A percentile compares a stretch with the other conserved stretches of the same genome.
These are phyloP conservation scores for Lanmaoa rubissima DNA, from an alignment of 768 basidiomycete species.

Conservation along the genomic window DNA sequence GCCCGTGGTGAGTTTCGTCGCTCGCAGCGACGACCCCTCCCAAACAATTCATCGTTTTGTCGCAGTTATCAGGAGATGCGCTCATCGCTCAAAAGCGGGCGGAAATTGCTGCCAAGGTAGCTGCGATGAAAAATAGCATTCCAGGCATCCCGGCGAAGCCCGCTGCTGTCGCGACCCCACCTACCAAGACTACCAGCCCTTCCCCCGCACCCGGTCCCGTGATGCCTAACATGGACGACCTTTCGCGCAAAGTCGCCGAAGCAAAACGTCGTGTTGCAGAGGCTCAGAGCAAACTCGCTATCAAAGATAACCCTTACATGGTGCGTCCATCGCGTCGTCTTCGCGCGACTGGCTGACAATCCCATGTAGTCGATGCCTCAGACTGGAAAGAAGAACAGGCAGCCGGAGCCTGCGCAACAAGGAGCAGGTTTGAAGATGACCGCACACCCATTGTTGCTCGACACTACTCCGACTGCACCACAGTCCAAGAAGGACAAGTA, in stretches of 20 bases:
- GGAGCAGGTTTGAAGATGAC: slow-evolving; percentile 88
- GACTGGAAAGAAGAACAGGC: slow-evolving; percentile 50
- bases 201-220: slow-evolving; percentile 42
- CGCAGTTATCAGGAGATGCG: slow-evolving; percentile 51
- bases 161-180: slow-evolving; percentile 22
- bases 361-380: slow-evolving; percentile 49
- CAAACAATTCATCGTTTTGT: slow-evolving; percentile 2
- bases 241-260: slow-evolving; percentile 74
- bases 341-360: not conserved
- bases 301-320: slow-evolving; percentile 88
- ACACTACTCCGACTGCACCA: slow-evolving; percentile 49
- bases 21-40: not conserved
- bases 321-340: slow-evolving; percentile 38
- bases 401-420: slow-evolving; percentile 66
- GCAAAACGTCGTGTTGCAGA: slow-evolving; percentile 83
- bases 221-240: slow-evolving; percentile 53
- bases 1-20: slow-evolving; percentile 42
- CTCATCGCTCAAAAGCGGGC: slow-evolving; percentile 82
- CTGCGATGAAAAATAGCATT: slow-evolving; percentile 59
- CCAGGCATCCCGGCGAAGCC: slow-evolving; percentile 33
- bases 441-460: slow-evolving; percentile 82
- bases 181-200: slow-evolving; percentile 27
- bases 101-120: slow-evolving; percentile 82
- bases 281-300: slow-evolving; percentile 69
- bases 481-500: slow-evolving; percentile 89